Evolutionary conservation across 257 asterid species (phyloP).

Genomic region (Lycium barbarum): DNA sequence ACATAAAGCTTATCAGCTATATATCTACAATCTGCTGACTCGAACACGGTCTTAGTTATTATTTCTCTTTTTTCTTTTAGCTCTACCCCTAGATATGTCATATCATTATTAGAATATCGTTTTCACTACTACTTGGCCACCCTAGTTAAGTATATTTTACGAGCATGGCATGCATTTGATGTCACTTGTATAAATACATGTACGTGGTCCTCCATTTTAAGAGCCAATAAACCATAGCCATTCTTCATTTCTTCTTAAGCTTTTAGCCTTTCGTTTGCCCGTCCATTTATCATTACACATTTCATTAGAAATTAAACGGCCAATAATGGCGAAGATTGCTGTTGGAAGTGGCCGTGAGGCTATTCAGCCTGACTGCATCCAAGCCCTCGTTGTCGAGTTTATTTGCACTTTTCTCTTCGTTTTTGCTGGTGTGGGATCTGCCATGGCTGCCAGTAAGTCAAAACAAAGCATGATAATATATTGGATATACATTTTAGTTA

Average conservation of each 20-base stretch:
- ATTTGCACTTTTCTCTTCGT: constrained; percentile 82
- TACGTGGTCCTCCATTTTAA: constrained; percentile 6
- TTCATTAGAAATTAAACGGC: neutral
- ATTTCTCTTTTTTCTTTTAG: no score
- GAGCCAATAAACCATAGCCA: neutral
- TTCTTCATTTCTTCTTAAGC: neutral
- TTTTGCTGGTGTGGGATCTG: constrained; percentile 89
- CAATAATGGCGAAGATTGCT: constrained; percentile 72
- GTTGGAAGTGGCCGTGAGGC: constrained; percentile 73
- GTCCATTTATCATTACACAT: neutral
- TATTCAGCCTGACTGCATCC: constrained; percentile 68
- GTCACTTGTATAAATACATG: neutral
- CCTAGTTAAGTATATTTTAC: neutral
- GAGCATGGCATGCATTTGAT: neutral
- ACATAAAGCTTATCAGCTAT: no score
- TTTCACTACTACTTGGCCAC: neutral
- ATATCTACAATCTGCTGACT: no score
- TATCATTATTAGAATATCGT: neutral
- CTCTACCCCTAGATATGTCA: neutral
- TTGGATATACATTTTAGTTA: no score
- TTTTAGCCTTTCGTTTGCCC: neutral
- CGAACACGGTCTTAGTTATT: no score
- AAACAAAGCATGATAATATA: no score
- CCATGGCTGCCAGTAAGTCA: constrained; percentile 76
- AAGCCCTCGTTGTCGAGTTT: constrained; percentile 85